Evolutionary conservation across 345 rosid genomes (phyloP).

Genomic region (Populus euphratica): DNA sequence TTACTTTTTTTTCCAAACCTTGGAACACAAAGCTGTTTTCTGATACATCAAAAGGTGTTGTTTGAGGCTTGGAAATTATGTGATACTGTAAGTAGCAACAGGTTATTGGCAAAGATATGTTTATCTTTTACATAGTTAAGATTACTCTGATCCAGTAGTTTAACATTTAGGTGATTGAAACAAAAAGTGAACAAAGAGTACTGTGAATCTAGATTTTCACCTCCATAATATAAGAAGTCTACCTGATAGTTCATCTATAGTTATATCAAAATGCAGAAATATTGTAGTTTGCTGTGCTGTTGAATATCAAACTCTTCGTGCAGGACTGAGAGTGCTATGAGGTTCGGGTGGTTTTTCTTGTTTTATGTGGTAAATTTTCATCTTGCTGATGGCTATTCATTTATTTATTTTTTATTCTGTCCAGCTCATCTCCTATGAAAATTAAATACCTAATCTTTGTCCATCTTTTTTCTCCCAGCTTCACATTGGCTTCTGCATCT

Average conservation of each 20-base stretch:
- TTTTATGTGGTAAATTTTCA: constrained; percentile 18
- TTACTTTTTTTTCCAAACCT: neutral
- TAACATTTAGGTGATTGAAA: neutral
- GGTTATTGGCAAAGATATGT: neutral
- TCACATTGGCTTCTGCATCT: constrained; percentile 33
- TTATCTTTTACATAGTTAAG: neutral
- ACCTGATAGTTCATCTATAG: neutral
- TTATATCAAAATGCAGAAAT: neutral
- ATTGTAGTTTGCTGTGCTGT: neutral
- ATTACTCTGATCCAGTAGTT: neutral
- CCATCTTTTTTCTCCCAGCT: constrained; percentile 7
- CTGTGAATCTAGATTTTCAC: neutral
- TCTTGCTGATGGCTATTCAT: constrained; percentile 2
- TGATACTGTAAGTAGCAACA: neutral
- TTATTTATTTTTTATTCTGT: neutral
- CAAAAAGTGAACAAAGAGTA: neutral
- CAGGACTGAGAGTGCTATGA: constrained; percentile 35
- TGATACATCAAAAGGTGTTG: neutral
- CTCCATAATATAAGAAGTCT: neutral
- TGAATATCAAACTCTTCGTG: neutral
- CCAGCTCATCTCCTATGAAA: neutral
- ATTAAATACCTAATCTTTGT: neutral
- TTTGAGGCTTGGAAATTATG: neutral
- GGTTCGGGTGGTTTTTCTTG: constrained; percentile 35
- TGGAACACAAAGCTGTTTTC: neutral